Percentiles rank a stretch among this genome's conserved stretches.
These are phyloP conservation scores for Zymoseptoria crescenta DNA, from an alignment of 2,329 filamentous ascomycete species.

Conservation along the genomic window DNA sequence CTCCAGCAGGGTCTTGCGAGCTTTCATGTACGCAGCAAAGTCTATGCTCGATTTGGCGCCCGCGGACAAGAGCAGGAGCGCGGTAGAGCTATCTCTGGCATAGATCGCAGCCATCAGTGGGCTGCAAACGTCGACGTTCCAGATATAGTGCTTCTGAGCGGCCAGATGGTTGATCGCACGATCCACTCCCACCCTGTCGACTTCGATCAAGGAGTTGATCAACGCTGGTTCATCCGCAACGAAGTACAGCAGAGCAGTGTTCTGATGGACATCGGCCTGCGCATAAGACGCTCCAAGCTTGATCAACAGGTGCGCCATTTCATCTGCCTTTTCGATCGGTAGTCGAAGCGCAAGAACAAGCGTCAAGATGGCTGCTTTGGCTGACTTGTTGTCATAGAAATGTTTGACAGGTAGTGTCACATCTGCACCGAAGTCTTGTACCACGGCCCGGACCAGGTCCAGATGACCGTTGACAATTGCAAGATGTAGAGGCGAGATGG, in stretches of 20 bases:
- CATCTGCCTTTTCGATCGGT: slow-evolving; percentile 53
- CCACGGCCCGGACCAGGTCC: slow-evolving; percentile 60
- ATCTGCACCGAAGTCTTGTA: slow-evolving; percentile 66
- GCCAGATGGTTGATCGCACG: slow-evolving; percentile 60
- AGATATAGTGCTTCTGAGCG: slow-evolving; percentile 30
- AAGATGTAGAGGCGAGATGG: slow-evolving; percentile 66
- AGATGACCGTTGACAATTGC: slow-evolving; percentile 68
- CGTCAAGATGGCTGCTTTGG: slow-evolving; percentile 57
- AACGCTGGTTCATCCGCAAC: slow-evolving; percentile 46
- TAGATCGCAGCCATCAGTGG: slow-evolving; percentile 55
- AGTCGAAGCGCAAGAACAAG: slow-evolving; percentile 61
- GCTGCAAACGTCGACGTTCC: slow-evolving; percentile 32
- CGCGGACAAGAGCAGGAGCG: slow-evolving; percentile 53
- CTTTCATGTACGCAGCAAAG: slow-evolving; percentile 58
- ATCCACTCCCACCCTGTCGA: slow-evolving; percentile 54
- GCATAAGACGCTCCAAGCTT: slow-evolving; percentile 63
- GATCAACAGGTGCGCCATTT: slow-evolving; percentile 59
- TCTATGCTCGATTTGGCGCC: slow-evolving; percentile 55
- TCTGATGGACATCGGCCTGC: slow-evolving; percentile 59
- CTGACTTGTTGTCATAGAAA: slow-evolving; percentile 40
- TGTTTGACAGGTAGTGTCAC: slow-evolving; percentile 67
- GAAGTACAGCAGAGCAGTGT: slow-evolving; percentile 60
- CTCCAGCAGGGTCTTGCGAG: slow-evolving; percentile 40
- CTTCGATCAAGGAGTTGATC: slow-evolving; percentile 38
- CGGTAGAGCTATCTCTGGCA: slow-evolving; percentile 45